Percentiles rank a stretch among this genome's conserved stretches.
Evolutionary conservation across 495 filamentous ascomycete genomes (phyloP).

Genomic region (Penicillium waksmanii): DNA sequence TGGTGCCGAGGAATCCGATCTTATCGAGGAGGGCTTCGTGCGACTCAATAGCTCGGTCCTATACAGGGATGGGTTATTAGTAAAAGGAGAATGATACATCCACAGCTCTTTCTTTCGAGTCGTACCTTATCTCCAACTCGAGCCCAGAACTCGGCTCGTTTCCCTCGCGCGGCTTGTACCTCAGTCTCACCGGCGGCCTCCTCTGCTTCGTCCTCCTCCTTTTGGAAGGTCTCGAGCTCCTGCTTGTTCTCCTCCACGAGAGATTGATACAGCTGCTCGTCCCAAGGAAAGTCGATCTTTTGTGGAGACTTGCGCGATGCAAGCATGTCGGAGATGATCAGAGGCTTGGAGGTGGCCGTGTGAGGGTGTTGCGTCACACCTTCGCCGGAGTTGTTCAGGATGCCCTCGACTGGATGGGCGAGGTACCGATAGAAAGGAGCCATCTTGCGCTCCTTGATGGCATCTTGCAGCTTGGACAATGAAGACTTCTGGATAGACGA

Average conservation of each 20-base stretch:
- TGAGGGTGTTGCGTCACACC: constrained; percentile 62
- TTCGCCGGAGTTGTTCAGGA: constrained; percentile 79
- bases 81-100: not conserved
- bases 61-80: constrained; percentile 14
- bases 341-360: constrained; percentile 59
- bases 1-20: constrained; percentile 89
- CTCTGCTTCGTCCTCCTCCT: constrained; percentile 91
- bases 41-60: constrained; percentile 91
- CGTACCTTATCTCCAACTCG: constrained; percentile 92
- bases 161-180: constrained; percentile 87
- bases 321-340: constrained; percentile 63
- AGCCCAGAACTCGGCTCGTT: constrained; percentile 94
- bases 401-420: constrained; percentile 89
- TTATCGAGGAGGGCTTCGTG: constrained; percentile 94
- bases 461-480: constrained; percentile 86
- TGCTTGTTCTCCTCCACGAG: constrained; percentile 86
- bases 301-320: constrained; percentile 65
- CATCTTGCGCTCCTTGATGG: constrained; percentile 92
- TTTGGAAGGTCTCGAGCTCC: constrained; percentile 88
- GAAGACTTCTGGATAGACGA: constrained; percentile 69
- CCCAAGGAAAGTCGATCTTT: constrained; percentile 79
- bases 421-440: constrained; percentile 94
- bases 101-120: not conserved
- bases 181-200: constrained; percentile 97
- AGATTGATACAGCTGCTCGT: constrained; percentile 83